Conservation (phyloP, 768 basidiomycete genomes). For the Russula vinacea region DNA sequence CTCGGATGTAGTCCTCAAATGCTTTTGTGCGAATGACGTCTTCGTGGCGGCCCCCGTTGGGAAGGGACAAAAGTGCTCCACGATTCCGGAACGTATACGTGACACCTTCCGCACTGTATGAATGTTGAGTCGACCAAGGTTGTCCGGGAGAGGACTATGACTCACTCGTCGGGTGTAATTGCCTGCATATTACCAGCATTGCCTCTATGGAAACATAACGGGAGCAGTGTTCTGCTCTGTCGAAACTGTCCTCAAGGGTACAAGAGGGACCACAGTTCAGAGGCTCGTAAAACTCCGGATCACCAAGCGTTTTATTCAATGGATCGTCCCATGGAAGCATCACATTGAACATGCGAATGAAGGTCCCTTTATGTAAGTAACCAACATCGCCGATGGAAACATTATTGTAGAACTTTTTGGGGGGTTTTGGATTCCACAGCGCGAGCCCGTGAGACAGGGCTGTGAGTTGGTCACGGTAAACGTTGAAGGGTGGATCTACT, state of each 20-base stretch:
- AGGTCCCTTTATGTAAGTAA: slow-evolving; percentile 21
- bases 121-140: background rate
- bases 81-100: background rate
- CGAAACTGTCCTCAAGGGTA: background rate
- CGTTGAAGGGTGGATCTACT: background rate
- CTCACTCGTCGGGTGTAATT: background rate
- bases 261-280: background rate
- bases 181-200: background rate
- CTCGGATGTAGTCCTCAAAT: slow-evolving; percentile 11
- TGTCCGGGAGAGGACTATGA: background rate
- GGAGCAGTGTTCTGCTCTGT: background rate
- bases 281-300: background rate
- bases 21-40: slow-evolving; percentile 1
- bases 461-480: slow-evolving; percentile 21
- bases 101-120: background rate
- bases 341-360: slow-evolving; percentile 28
- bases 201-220: background rate
- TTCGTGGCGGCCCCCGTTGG: background rate
- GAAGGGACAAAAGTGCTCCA: slow-evolving; percentile 6
- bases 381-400: slow-evolving; percentile 31
- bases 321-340: background rate
- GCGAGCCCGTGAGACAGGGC: slow-evolving; percentile 18
- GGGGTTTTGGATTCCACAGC: slow-evolving; percentile 27
- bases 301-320: background rate
- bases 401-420: slow-evolving; percentile 11